Evolutionary conservation across 1,284 basidiomycete genomes (phyloP).

Genomic region (Cystobasidium sp.): DNA sequence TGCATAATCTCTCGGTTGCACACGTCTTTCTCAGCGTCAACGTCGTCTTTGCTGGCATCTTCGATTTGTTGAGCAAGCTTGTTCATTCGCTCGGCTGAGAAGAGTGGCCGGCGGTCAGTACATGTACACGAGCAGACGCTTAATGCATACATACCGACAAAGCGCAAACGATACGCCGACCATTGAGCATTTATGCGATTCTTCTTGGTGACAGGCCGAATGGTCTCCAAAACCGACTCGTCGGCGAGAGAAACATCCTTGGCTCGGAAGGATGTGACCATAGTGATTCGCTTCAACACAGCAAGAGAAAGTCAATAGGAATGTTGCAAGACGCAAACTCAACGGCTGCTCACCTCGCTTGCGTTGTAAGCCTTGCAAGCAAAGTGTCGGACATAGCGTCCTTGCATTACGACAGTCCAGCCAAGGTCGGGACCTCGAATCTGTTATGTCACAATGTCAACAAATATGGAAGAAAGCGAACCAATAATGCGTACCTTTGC

Average conservation of each 20-base stretch:
- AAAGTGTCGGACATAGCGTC: conserved; percentile 51
- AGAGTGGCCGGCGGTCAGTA: neutral
- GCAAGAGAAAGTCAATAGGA: neutral
- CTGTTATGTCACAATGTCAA: conserved; percentile 24
- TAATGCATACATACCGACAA: conserved; percentile 42
- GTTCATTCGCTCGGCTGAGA: conserved; percentile 19
- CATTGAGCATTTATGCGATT: conserved; percentile 48
- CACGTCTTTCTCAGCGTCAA: conserved; percentile 12
- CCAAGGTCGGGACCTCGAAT: conserved; percentile 52
- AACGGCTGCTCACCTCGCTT: conserved; percentile 34
- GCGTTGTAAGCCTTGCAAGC: conserved; percentile 50
- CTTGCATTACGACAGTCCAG: conserved; percentile 51
- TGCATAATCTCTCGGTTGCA: conserved; percentile 30
- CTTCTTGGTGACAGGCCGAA: conserved; percentile 47
- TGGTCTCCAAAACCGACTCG: conserved; percentile 50
- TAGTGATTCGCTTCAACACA: conserved; percentile 48
- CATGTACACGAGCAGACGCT: neutral
- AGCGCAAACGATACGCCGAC: conserved; percentile 47
- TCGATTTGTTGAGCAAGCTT: conserved; percentile 22
- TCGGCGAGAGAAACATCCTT: conserved; percentile 48
- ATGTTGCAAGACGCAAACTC: neutral
- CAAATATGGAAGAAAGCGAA: neutral
- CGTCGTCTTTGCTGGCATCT: conserved; percentile 26
- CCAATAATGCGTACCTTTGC: conserved; percentile 46
- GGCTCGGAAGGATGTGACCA: conserved; percentile 53